Evolutionary conservation across 192 early-diverging fungal species (phyloP).

Genomic region (Paraglomus occultum): DNA sequence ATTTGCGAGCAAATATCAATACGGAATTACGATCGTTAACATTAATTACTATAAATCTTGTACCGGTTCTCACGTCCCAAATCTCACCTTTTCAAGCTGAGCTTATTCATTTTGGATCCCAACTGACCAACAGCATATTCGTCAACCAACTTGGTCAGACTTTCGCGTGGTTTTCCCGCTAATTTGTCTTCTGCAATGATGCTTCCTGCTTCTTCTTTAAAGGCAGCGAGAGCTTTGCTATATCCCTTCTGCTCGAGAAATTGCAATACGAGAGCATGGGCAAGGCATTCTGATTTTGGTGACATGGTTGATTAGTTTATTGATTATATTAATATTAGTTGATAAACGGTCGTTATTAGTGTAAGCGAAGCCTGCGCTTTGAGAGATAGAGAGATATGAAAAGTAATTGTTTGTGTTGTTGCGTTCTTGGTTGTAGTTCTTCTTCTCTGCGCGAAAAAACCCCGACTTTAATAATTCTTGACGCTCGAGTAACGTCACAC

Average conservation of each 20-base stretch:
- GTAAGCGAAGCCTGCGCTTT: too few species aligned
- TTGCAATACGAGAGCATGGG: constrained; percentile 15
- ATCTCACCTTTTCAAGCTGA: constrained; percentile 16
- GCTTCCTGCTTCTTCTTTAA: constrained; percentile 20
- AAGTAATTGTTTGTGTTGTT: too few species aligned
- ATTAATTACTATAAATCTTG: not conserved
- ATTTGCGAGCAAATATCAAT: not conserved
- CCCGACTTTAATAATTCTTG: too few species aligned
- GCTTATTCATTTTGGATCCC: not conserved
- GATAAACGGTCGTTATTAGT: too few species aligned
- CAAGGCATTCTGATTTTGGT: not conserved
- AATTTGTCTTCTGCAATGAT: constrained; percentile 4
- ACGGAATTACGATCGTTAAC: not conserved
- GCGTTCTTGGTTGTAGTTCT: too few species aligned
- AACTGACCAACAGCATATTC: constrained; percentile 13
- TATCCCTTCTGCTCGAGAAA: constrained; percentile 23
- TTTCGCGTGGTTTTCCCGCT: not conserved
- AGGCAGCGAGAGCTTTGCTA: constrained; percentile 3
- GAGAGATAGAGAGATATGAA: too few species aligned
- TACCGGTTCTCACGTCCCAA: not conserved
- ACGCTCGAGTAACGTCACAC: too few species aligned
- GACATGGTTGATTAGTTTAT: too few species aligned
- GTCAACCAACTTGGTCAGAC: constrained; percentile 6
- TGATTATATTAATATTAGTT: too few species aligned
- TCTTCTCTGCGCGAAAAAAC: too few species aligned